Percentiles rank a stretch among this genome's conserved stretches.
phyloP scores from a whole-genome alignment of 1,139 yeast species.

The Nadsonia commutata region DNA sequence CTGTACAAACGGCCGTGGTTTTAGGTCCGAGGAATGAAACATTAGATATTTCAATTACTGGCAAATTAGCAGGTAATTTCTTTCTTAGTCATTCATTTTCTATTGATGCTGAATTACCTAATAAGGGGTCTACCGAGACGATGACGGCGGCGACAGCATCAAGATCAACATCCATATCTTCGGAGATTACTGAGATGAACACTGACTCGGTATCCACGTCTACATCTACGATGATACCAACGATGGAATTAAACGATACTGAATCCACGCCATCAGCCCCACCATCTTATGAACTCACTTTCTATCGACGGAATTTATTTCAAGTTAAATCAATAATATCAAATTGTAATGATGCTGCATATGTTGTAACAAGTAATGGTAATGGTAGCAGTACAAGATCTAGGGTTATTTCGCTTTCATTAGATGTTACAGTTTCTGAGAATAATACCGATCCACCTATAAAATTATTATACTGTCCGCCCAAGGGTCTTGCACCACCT shows the following conservation, averaged over 20 bases:
- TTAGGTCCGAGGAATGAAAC: slow-evolving; percentile 3
- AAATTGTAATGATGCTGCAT: slow-evolving; percentile 17
- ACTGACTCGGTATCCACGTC: neutral
- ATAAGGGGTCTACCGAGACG: neutral
- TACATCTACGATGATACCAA: neutral
- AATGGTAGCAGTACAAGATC: slow-evolving; percentile 13
- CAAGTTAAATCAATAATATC: slow-evolving; percentile 18
- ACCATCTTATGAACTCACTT: slow-evolving; percentile 14
- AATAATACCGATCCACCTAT: slow-evolving; percentile 15
- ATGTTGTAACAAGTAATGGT: slow-evolving; percentile 13
- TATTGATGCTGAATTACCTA: neutral
- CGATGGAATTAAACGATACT: too few relatives aligned
- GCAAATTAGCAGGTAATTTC: slow-evolving; percentile 4
- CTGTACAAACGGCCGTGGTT: slow-evolving; percentile 2
- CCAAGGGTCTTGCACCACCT: slow-evolving; percentile 11
- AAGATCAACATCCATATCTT: neutral
- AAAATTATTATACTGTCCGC: slow-evolving; percentile 16
- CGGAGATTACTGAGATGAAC: neutral
- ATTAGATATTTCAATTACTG: slow-evolving; percentile 2
- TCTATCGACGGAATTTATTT: slow-evolving; percentile 20
- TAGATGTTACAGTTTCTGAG: slow-evolving; percentile 17
- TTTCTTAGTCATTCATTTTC: slow-evolving; percentile 3
- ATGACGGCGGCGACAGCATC: neutral
- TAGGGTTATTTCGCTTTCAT: slow-evolving; percentile 16
- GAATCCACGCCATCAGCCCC: slow-evolving; percentile 9